These are phyloP conservation scores for Collybia sordida DNA, from an alignment of 768 basidiomycete species.

Conservation along the genomic window DNA sequence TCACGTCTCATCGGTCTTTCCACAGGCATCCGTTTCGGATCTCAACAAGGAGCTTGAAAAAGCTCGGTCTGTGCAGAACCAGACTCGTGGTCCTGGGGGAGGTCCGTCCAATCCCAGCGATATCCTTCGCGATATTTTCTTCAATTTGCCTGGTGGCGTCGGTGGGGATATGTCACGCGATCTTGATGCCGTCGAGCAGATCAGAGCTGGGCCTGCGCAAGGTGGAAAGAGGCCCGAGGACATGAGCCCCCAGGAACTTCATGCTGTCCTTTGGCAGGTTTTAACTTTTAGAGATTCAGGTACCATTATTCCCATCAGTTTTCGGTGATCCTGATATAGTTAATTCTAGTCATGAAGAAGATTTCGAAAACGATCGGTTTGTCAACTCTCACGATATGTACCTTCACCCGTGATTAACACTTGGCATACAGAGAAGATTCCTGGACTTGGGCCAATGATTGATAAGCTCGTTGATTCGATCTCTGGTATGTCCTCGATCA, in stretches of 20 bases:
- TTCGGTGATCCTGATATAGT: neutral
- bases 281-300: slow-evolving; percentile 82
- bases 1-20: slow-evolving; percentile 4
- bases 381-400: slow-evolving; percentile 9
- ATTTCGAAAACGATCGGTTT: slow-evolving; percentile 71
- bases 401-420: neutral
- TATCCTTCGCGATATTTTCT: slow-evolving; percentile 59
- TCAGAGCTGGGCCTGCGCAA: slow-evolving; percentile 55
- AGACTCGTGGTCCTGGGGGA: slow-evolving; percentile 23
- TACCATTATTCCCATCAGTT: slow-evolving; percentile 22
- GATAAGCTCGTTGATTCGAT: slow-evolving; percentile 80
- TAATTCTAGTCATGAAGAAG: slow-evolving; percentile 62
- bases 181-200: slow-evolving; percentile 70
- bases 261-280: slow-evolving; percentile 81
- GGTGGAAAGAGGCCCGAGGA: slow-evolving; percentile 73
- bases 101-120: slow-evolving; percentile 38
- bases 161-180: slow-evolving; percentile 70
- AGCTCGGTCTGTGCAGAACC: slow-evolving; percentile 1
- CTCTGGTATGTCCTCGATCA: slow-evolving; percentile 39
- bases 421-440: slow-evolving; percentile 67
- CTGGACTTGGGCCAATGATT: slow-evolving; percentile 69
- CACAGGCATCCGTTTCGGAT: slow-evolving; percentile 81
- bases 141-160: slow-evolving; percentile 59
- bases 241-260: slow-evolving; percentile 89
- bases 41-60: slow-evolving; percentile 71